These are phyloP conservation scores for Rhytidhysteron rufulum DNA, from an alignment of 2,329 filamentous ascomycete species.

Conservation along the genomic window DNA sequence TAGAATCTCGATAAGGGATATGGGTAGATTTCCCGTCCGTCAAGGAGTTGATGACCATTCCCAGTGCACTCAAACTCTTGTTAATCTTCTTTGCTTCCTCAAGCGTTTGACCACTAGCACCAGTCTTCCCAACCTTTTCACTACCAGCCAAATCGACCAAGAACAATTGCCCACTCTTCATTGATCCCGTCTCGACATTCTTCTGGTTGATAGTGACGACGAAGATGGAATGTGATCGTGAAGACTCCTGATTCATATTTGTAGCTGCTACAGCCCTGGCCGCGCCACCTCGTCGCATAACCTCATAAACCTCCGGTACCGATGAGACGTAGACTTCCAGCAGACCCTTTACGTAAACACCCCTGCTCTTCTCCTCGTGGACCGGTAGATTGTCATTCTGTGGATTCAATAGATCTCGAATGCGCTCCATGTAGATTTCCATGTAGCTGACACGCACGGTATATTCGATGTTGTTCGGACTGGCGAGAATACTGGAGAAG, in stretches of 20 bases:
- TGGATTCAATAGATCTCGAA: slow-evolving; percentile 86
- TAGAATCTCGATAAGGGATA: slow-evolving; percentile 95
- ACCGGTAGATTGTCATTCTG: slow-evolving; percentile 95
- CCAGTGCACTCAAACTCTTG: slow-evolving; percentile 95
- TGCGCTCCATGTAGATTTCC: slow-evolving; percentile 99
- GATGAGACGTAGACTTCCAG: slow-evolving; percentile 94
- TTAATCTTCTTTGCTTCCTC: slow-evolving; percentile 99
- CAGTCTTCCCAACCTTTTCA: slow-evolving; percentile 98
- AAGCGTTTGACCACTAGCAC: slow-evolving; percentile 91
- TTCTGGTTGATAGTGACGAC: slow-evolving; percentile 96
- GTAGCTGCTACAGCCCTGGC: slow-evolving; percentile 91
- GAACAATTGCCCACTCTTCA: slow-evolving; percentile 95
- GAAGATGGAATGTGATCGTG: slow-evolving; percentile 96
- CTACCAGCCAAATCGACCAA: slow-evolving; percentile 96
- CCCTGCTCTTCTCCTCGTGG: slow-evolving; percentile 95
- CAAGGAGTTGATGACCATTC: slow-evolving; percentile 97
- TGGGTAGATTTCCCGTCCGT: slow-evolving; percentile 97
- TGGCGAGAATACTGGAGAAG: slow-evolving; percentile 89
- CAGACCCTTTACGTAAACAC: slow-evolving; percentile 94
- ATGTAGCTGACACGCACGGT: slow-evolving; percentile 99
- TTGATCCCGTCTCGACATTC: slow-evolving; percentile 92
- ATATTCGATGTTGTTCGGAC: slow-evolving; percentile 91
- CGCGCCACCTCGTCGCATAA: slow-evolving; percentile 88
- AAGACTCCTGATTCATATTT: slow-evolving; percentile 99
- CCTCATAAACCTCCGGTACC: slow-evolving; percentile 93